Percentiles rank a stretch among this genome's conserved stretches.
Evolutionary conservation across 164 flowering plant genomes (phyloP).

Genomic region (Protea cynaroides): DNA sequence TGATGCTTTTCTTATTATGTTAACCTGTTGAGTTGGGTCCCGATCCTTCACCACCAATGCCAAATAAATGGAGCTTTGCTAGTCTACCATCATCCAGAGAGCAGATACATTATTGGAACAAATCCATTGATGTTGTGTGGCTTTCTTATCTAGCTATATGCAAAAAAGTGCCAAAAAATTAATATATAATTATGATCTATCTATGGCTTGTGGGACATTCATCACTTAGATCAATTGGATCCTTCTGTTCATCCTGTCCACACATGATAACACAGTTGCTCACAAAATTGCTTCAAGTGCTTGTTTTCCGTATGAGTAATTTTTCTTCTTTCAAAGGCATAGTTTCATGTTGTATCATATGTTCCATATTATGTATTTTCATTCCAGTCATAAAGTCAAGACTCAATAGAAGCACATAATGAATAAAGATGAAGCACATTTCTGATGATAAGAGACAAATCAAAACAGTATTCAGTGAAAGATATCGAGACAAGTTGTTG

Average conservation of each 20-base stretch:
- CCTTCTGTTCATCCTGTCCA: constrained; percentile 46
- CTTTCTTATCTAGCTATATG: too few species aligned
- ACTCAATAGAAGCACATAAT: constrained; percentile 3
- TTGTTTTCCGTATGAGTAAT: constrained; percentile 72
- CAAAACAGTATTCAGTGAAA: not conserved
- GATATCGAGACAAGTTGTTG: too few species aligned
- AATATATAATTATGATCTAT: too few species aligned
- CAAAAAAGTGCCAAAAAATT: too few species aligned
- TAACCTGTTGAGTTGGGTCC: constrained; percentile 43
- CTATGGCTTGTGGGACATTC: too few species aligned
- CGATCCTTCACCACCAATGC: constrained; percentile 61
- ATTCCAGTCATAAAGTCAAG: constrained; percentile 4
- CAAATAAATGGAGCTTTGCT: constrained; percentile 68
- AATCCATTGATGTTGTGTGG: too few species aligned
- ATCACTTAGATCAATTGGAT: too few species aligned
- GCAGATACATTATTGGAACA: too few species aligned
- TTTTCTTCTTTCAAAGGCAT: constrained; percentile 73
- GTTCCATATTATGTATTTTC: constrained; percentile 66
- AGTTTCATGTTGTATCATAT: constrained; percentile 72
- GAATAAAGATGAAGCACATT: not conserved
- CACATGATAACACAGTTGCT: constrained; percentile 48
- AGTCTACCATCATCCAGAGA: constrained; percentile 89
- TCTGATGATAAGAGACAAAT: not conserved
- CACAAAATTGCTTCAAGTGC: constrained; percentile 54
- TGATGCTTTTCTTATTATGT: constrained; percentile 36